Base-by-base conservation (phyloP, 345 rosid genomes). In the Rubroshorea leprosula region DNA sequence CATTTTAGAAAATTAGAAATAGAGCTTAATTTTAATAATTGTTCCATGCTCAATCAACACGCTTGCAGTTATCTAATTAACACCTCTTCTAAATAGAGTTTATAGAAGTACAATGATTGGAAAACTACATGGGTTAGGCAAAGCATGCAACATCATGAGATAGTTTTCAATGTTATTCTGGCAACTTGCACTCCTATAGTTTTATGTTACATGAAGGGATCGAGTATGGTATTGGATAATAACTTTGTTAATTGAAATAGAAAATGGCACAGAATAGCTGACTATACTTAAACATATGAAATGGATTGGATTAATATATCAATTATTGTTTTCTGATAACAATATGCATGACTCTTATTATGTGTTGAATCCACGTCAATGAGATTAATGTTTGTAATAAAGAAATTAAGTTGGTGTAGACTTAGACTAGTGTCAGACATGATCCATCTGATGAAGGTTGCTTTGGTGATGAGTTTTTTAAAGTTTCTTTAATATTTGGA, bases 341-440 rank as follows among this genome's bases (percentile, higher is more conserved):
- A 31, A 48, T 53, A 27, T 27, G 8, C 38, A 0, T 17, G 25
- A 18, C 46, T 12, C 15, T n/a, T 46, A 26, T 22, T 21, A 29
- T 57, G 23, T 23, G 48, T 14, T 35, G 26, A 21, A 49, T 38
- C 2, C 22, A 38, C 27, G n/a, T 59, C 43, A 58, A 41, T 50
- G 44, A 24, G 26, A 51, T 31, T 18, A 56, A 50, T 5, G 21
- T 45, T 52, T 44, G 23, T 58, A 50, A 5, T 35, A 46, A 13
- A 2, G 5, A 23, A 24, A 23, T 16, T 12, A 38, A 44, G 19
- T 48, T 15, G 49, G 48, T 60, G 45, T 31, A 24, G 63, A 58
- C 64, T 58, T 51, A 41, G 39, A 54, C 50, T 43, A 47, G 47
- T 54, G 23, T 59, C 19, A 25, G 6, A 20, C 27, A 11, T 46